Evolutionary conservation across 2,329 filamentous ascomycete species (phyloP).

Genomic region (Sarocladiaceae sp.): DNA sequence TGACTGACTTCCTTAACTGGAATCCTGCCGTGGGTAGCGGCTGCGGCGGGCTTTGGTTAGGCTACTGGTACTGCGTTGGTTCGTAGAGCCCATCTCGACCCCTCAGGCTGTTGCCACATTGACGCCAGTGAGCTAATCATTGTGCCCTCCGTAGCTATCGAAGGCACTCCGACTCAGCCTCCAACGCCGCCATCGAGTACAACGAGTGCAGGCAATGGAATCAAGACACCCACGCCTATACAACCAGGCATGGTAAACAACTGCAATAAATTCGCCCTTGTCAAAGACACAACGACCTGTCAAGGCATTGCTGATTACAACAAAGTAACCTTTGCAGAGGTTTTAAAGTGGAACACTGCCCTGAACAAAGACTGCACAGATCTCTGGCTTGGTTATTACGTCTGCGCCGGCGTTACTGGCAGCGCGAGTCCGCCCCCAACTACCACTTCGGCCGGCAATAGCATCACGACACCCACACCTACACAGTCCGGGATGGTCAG

Average conservation of each 20-base stretch:
- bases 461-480: constrained; percentile 12
- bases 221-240: constrained; percentile 12
- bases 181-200: constrained; percentile 1
- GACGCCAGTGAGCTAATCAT: not conserved
- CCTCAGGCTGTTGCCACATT: not conserved
- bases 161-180: not conserved
- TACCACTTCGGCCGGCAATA: constrained; percentile 11
- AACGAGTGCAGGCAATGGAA: constrained; percentile 14
- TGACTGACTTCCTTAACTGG: not conserved
- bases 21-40: not conserved
- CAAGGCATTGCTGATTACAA: not conserved
- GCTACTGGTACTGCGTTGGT: not conserved
- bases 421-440: constrained; percentile 4
- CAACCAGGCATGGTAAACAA: constrained; percentile 14
- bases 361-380: not conserved
- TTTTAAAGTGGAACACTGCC: constrained; percentile 15
- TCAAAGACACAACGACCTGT: constrained; percentile 10
- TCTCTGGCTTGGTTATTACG: constrained; percentile 7
- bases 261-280: constrained; percentile 12
- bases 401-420: constrained; percentile 8
- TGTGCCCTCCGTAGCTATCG: not conserved
- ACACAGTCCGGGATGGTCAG: constrained; percentile 13
- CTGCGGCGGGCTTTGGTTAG: constrained; percentile 23
- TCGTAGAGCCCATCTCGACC: not conserved
- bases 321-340: constrained; percentile 16